These are phyloP conservation scores for Penicillium sp. DNA, from an alignment of 2,329 filamentous ascomycete species.

Conservation along the genomic window DNA sequence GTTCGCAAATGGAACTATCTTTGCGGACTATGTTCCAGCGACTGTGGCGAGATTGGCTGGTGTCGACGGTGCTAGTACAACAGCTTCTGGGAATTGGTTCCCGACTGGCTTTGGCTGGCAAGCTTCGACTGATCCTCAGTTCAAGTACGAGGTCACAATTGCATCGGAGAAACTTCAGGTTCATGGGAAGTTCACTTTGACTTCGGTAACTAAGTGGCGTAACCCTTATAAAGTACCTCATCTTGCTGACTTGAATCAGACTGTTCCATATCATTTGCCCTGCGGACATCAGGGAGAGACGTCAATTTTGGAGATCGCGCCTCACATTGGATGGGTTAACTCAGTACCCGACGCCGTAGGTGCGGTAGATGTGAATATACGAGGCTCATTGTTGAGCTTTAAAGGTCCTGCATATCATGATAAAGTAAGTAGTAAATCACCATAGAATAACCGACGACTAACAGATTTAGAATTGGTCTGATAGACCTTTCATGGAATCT, in stretches of 20 bases:
- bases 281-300: slow-evolving; percentile 13
- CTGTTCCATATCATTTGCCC: slow-evolving; percentile 13
- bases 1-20: slow-evolving; percentile 28
- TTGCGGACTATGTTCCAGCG: slow-evolving; percentile 15
- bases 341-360: slow-evolving; percentile 38
- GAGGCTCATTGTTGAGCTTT: slow-evolving; percentile 35
- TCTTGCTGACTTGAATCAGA: not conserved
- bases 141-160: slow-evolving; percentile 15
- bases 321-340: slow-evolving; percentile 43
- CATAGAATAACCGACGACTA: not conserved
- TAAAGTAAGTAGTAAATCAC: slow-evolving; percentile 31
- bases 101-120: slow-evolving; percentile 16
- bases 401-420: slow-evolving; percentile 49
- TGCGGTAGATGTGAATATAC: slow-evolving; percentile 31
- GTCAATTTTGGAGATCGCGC: slow-evolving; percentile 18
- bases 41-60: slow-evolving; percentile 13
- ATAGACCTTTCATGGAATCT: slow-evolving; percentile 35
- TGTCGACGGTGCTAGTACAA: not conserved
- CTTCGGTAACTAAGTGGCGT: slow-evolving; percentile 13
- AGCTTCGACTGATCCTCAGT: slow-evolving; percentile 2
- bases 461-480: slow-evolving; percentile 44
- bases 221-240: not conserved
- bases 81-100: slow-evolving; percentile 11
- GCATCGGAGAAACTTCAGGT: slow-evolving; percentile 14
- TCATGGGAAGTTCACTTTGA: slow-evolving; percentile 12